Percentiles rank a stretch among this genome's conserved stretches.
Conservation (phyloP, 257 asterid genomes). For the Mentha longifolia region DNA sequence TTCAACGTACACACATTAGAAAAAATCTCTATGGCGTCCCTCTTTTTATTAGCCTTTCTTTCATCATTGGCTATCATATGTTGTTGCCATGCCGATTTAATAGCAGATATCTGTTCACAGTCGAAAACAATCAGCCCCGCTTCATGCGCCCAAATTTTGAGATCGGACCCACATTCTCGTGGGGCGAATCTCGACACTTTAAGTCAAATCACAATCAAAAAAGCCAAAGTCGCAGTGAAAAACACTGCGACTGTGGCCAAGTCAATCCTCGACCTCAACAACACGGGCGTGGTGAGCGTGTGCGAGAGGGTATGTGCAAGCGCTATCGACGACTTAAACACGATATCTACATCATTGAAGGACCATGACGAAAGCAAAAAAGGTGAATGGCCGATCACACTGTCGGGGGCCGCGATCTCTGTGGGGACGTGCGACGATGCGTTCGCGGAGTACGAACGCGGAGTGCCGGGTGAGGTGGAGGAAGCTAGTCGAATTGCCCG, state of each 20-base stretch:
- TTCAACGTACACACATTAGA: no score
- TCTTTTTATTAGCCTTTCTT: constrained; percentile 11
- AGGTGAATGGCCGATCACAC: background rate
- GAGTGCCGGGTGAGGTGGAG: background rate
- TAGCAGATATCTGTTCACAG: no score
- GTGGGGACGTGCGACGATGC: background rate
- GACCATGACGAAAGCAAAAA: background rate
- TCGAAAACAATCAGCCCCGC: background rate
- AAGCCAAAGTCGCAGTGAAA: constrained; percentile 7
- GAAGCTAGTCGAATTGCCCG: background rate
- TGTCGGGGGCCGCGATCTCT: background rate
- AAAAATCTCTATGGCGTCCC: constrained; percentile 20
- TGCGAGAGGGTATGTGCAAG: no score
- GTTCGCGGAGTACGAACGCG: background rate
- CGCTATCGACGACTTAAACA: background rate
- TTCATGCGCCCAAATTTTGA: constrained; percentile 2
- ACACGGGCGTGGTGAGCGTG: no score
- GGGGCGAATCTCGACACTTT: no score
- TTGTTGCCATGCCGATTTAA: background rate
- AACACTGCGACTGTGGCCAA: no score
- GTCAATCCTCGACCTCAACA: no score
- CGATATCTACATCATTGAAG: background rate
- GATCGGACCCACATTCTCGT: constrained; percentile 37
- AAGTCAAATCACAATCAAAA: constrained; percentile 16
- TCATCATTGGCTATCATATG: constrained; percentile 6